Base-by-base conservation (phyloP, 306 rosid species). In the Senna siamea region DNA sequence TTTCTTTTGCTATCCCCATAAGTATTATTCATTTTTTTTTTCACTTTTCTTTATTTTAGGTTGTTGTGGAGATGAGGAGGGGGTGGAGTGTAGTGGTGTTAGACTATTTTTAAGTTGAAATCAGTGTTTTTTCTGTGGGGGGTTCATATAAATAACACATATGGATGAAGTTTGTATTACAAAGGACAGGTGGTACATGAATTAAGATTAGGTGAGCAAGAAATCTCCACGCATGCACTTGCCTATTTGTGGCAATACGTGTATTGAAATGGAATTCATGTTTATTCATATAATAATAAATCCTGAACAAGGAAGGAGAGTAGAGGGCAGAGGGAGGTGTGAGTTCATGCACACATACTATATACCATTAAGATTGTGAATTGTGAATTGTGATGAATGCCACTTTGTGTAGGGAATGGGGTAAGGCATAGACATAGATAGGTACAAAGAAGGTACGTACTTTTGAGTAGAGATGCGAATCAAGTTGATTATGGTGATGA, bases 381-480 rank as follows among this genome's bases (percentile, higher is more conserved):
- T n/a, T n/a, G n/a, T n/a, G n/a, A n/a, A n/a, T 55, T 55, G 12
- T 12, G 37, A 23, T 43, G n/a, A n/a, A n/a, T 43, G 47, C 30
- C 30, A 26, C 30, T 26, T n/a, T 26, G 30, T 3, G 30, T 26
- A 26, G 30, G 30, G 30, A 26, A 26, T 26, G 30, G 30, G 30
- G 30, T 26, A 26, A 26, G 30, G 30, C 30, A 26, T 26, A 26
- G 8, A 37, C 40, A 14, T 9, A 38, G 26, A 8, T 56, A 61
- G 22, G 48, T 53, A 75, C 75, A 65, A 8, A n/a, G 71, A 70
- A 23, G 69, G 30, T 26, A 26, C 30, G 80, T 37, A 57, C 65
- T 17, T 14, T 61, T 32, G 30, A 26, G 30, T 26, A 26, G 35
- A 67, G 44, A 47, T 48, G 23, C 43, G 30, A 48, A 5, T 3